A percentile compares a stretch with the other conserved stretches of the same genome.
Conservation (phyloP, 257 asterid species). For the Penstemon barbatus region DNA sequence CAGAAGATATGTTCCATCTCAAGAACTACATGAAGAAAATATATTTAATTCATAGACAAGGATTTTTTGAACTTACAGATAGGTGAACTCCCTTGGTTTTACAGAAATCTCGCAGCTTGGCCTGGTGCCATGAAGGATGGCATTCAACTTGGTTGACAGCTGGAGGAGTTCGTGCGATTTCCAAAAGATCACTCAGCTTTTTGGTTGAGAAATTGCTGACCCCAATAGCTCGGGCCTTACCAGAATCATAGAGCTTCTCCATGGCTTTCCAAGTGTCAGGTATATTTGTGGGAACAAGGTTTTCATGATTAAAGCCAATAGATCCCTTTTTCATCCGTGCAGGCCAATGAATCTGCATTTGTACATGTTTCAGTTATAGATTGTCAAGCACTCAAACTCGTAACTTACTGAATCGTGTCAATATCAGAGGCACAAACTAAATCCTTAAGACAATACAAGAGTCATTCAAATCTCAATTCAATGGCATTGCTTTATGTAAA, state of each 20-base stretch:
- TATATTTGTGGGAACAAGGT: constrained; percentile 51
- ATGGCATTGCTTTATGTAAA: no score
- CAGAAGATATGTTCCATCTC: no score
- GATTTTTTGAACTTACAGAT: constrained; percentile 54
- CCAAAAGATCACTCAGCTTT: constrained; percentile 59
- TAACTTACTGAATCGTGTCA: constrained; percentile 2
- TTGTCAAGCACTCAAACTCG: not conserved
- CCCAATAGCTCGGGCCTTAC: constrained; percentile 75
- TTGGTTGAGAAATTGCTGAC: constrained; percentile 74
- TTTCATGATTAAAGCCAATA: constrained; percentile 48
- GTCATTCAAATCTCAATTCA: no score
- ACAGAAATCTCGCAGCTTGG: constrained; percentile 57
- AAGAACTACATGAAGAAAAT: not conserved
- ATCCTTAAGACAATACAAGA: no score
- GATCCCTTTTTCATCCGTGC: constrained; percentile 54
- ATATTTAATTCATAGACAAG: not conserved
- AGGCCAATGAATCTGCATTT: constrained; percentile 73
- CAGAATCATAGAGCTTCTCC: constrained; percentile 69
- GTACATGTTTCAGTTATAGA: no score
- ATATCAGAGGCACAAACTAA: not conserved
- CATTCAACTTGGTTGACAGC: constrained; percentile 86
- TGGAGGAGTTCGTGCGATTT: constrained; percentile 64
- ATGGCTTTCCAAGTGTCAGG: constrained; percentile 82
- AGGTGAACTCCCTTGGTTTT: constrained; percentile 73
- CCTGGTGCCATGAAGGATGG: constrained; percentile 79